These are phyloP conservation scores for Fusarium pseudograminearum DNA, from an alignment of 2,329 filamentous ascomycete species.

Conservation along the genomic window DNA sequence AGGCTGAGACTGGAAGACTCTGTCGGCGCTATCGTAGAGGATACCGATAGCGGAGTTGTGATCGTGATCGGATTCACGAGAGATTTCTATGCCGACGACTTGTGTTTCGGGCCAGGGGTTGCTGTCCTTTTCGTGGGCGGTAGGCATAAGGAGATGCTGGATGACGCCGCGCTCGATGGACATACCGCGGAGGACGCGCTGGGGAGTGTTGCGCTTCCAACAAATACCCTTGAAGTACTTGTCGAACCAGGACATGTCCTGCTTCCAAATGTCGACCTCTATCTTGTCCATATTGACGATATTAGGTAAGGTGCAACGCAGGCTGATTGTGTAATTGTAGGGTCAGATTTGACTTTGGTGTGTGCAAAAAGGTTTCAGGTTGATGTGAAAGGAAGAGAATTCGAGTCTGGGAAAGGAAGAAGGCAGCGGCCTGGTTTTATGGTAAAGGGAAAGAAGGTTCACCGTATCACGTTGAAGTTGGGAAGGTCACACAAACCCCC, in stretches of 20 bases:
- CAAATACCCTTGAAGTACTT: neutral
- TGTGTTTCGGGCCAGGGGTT: neutral
- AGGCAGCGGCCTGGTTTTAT: neutral
- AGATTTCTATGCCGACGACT: constrained; percentile 1
- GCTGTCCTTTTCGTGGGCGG: neutral
- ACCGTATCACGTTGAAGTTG: neutral
- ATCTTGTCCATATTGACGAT: constrained; percentile 2
- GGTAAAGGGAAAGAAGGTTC: neutral
- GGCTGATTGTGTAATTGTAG: neutral
- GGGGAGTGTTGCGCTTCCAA: neutral
- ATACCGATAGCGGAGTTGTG: constrained; percentile 2
- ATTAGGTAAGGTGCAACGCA: neutral
- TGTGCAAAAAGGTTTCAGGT: neutral
- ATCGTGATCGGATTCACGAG: neutral
- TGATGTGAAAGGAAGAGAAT: neutral
- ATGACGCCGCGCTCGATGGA: neutral
- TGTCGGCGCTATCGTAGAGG: neutral
- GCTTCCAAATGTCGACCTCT: constrained; percentile 6
- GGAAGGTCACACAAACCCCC: neutral
- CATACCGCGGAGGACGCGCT: neutral
- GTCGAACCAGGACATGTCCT: constrained; percentile 1
- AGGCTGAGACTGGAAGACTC: neutral
- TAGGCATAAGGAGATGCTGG: neutral
- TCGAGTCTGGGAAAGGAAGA: neutral
- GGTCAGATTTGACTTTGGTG: neutral